phyloP scores from a whole-genome alignment of 345 rosid species.

The Citrus reticulata region DNA sequence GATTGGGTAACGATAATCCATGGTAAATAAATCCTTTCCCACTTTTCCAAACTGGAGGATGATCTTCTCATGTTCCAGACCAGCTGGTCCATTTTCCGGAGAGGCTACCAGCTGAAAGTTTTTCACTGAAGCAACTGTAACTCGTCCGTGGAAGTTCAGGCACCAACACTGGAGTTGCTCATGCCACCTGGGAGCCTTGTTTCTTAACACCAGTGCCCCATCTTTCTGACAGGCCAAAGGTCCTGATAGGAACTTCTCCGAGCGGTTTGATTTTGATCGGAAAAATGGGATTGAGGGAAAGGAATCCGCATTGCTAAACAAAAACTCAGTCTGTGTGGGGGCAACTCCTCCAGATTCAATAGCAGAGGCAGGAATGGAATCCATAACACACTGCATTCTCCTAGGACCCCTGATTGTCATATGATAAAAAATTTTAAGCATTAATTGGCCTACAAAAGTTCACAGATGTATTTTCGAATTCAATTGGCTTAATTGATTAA shows the following conservation, averaged over 20 bases:
- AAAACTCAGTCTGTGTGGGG: conserved; percentile 42
- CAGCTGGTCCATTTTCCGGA: conserved; percentile 36
- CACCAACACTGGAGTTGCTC: conserved; percentile 85
- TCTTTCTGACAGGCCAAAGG: conserved; percentile 31
- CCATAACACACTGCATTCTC: conserved; percentile 67
- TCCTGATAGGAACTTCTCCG: conserved; percentile 30
- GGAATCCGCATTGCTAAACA: conserved; percentile 19
- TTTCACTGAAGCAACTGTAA: conserved; percentile 76
- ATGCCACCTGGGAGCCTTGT: conserved; percentile 84
- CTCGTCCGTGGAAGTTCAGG: conserved; percentile 73
- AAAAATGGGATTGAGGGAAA: conserved; percentile 34
- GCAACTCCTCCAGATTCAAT: conserved; percentile 44
- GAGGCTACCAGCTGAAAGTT: conserved; percentile 72
- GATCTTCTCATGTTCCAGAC: conserved; percentile 49
- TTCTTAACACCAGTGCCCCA: conserved; percentile 44
- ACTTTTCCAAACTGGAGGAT: conserved; percentile 79
- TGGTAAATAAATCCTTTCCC: conserved; percentile 70
- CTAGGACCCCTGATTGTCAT: conserved; percentile 64
- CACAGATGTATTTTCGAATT: background rate
- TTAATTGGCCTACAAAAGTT: background rate
- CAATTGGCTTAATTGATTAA: background rate
- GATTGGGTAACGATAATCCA: conserved; percentile 74
- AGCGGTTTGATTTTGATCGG: conserved; percentile 43
- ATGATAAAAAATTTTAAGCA: background rate
- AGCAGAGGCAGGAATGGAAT: conserved; percentile 46